These are phyloP conservation scores for Populus nigra DNA, from an alignment of 345 rosid genomes.

Conservation along the genomic window DNA sequence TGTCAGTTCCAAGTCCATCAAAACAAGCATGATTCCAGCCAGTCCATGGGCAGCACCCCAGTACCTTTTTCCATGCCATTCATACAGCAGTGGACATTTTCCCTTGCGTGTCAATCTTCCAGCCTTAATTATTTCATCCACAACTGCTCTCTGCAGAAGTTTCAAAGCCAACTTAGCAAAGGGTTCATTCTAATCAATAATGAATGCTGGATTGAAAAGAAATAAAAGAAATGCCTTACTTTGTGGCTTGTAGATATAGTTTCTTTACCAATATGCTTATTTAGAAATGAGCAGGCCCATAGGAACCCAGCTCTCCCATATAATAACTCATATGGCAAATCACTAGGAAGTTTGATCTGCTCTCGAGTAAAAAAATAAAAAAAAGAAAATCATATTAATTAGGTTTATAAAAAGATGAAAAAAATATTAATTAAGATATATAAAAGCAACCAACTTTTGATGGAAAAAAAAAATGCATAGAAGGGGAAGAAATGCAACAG, in stretches of 20 bases:
- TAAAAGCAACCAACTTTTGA: not conserved
- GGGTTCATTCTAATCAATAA: not conserved
- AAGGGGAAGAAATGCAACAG: not conserved
- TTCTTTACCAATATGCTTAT: conserved; percentile 53
- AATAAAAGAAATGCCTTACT: conserved; percentile 24
- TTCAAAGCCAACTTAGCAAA: conserved; percentile 5
- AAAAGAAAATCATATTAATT: not conserved
- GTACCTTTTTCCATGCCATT: conserved; percentile 74
- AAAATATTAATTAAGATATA: not conserved
- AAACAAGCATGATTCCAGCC: conserved; percentile 64
- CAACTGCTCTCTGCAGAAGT: conserved; percentile 48
- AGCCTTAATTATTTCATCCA: conserved; percentile 47
- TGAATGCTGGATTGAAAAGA: not conserved
- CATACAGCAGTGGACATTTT: conserved; percentile 63
- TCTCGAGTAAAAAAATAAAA: not conserved
- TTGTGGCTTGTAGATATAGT: conserved; percentile 40
- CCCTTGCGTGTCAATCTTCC: conserved; percentile 43
- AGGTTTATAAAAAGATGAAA: too few species aligned
- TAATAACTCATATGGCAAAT: conserved; percentile 53
- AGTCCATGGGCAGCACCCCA: conserved; percentile 80
- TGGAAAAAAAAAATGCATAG: not conserved
- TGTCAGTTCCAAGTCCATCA: conserved; percentile 67
- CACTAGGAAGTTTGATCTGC: conserved; percentile 52
- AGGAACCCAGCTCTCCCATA: conserved; percentile 64
- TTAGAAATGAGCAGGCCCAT: conserved; percentile 68